These are phyloP conservation scores for Rubia tinctorum DNA, from an alignment of 305 asterid species.

Conservation along the genomic window DNA sequence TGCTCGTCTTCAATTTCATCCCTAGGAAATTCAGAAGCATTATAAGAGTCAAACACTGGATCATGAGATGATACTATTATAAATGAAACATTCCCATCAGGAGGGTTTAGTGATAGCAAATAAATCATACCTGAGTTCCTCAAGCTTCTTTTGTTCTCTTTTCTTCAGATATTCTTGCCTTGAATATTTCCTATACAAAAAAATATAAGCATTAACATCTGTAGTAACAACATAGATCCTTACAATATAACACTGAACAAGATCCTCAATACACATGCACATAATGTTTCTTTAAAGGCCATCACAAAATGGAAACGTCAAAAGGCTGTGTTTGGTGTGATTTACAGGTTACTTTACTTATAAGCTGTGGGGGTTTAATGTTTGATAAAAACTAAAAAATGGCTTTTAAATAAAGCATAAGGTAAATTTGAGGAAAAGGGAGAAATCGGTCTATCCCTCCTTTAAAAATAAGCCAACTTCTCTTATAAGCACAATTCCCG, in stretches of 20 bases:
- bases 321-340: background rate
- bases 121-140: slow-evolving; percentile 43
- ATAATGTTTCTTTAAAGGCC: background rate
- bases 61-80: background rate
- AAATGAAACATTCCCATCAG: background rate
- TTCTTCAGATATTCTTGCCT: slow-evolving; percentile 87
- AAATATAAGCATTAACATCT: background rate
- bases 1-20: slow-evolving; percentile 87
- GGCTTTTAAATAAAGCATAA: background rate
- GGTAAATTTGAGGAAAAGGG: background rate
- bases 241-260: background rate
- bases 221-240: background rate
- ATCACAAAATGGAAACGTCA: background rate
- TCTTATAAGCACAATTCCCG: background rate
- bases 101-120: slow-evolving; percentile 3
- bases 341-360: background rate
- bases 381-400: background rate
- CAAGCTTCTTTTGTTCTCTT: slow-evolving; percentile 86
- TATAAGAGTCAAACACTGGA: background rate
- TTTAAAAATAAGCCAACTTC: background rate
- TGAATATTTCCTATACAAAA: slow-evolving; percentile 56
- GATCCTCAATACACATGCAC: background rate
- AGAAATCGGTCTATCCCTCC: no score
- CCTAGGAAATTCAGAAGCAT: slow-evolving; percentile 24
- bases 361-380: background rate